Evolutionary conservation across 345 rosid genomes (phyloP).

Genomic region (Orychophragmus violaceus): DNA sequence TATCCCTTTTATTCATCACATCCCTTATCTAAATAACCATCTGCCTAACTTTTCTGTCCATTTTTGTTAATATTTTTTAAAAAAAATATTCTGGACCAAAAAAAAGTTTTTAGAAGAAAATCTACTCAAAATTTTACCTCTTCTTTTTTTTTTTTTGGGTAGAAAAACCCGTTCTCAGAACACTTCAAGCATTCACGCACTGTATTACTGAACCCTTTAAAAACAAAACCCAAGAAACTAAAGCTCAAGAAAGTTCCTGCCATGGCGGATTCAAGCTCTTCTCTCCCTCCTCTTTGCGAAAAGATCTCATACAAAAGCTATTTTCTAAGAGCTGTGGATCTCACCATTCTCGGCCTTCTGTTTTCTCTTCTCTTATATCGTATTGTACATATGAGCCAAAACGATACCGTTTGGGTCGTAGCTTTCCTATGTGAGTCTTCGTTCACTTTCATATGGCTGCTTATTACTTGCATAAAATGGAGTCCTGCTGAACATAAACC

Average conservation of each 20-base stretch:
- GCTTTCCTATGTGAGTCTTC: slow-evolving; percentile 58
- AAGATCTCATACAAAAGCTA: slow-evolving; percentile 12
- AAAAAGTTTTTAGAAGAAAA: neutral
- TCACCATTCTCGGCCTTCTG: slow-evolving; percentile 24
- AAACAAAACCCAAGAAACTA: neutral
- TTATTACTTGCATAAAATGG: slow-evolving; percentile 47
- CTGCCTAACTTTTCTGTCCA: too few relatives aligned
- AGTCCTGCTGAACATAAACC: slow-evolving; percentile 42
- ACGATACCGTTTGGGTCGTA: slow-evolving; percentile 48
- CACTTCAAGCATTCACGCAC: neutral
- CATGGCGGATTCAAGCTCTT: slow-evolving; percentile 24
- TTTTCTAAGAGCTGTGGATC: slow-evolving; percentile 19
- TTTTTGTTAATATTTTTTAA: neutral
- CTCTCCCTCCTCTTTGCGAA: slow-evolving; percentile 14
- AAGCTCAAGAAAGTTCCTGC: neutral
- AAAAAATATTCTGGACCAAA: too few relatives aligned
- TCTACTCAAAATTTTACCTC: neutral
- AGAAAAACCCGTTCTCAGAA: too few relatives aligned
- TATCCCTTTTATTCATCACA: too few relatives aligned
- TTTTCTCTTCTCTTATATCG: slow-evolving; percentile 28
- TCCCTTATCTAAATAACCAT: too few relatives aligned
- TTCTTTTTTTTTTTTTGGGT: too few relatives aligned
- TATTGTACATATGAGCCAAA: slow-evolving; percentile 9
- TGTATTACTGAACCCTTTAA: neutral
- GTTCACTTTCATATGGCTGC: slow-evolving; percentile 50